Evolutionary conservation across 2,329 filamentous ascomycete genomes (phyloP).

Genomic region (Diaporthe amygdali): DNA sequence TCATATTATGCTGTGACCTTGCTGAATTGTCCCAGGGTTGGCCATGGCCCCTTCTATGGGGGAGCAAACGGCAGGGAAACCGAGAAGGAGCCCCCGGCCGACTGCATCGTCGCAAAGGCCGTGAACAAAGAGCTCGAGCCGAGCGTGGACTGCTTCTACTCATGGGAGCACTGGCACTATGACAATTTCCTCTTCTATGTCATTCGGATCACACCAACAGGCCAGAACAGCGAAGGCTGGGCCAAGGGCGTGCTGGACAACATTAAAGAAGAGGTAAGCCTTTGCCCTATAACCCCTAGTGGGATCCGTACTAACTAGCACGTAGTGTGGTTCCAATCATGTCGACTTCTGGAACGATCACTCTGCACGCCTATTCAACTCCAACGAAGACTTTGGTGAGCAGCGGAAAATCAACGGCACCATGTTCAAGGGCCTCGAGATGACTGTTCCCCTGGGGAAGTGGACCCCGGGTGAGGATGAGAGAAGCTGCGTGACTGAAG

Average conservation of each 20-base stretch:
- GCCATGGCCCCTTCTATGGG: background rate
- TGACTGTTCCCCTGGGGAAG: background rate
- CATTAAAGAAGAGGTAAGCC: background rate
- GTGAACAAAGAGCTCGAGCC: slow-evolving; percentile 9
- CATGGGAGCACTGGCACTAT: slow-evolving; percentile 2
- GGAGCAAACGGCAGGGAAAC: background rate
- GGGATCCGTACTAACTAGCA: background rate
- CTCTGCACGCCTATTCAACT: background rate
- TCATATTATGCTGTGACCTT: too few relatives aligned
- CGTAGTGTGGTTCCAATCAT: background rate
- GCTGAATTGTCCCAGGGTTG: background rate
- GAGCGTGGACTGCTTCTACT: slow-evolving; percentile 16
- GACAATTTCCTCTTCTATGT: slow-evolving; percentile 16
- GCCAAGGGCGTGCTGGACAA: background rate
- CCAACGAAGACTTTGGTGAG: background rate
- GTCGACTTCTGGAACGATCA: background rate
- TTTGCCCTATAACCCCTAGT: background rate
- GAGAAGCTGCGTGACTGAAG: background rate
- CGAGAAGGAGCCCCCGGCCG: background rate
- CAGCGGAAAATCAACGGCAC: background rate
- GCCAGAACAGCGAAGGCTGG: background rate
- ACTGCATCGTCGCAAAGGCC: background rate
- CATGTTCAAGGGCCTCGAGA: slow-evolving; percentile 3
- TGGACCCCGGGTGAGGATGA: background rate
- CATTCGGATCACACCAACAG: slow-evolving; percentile 8